Percentiles rank a stretch among this genome's conserved stretches.
Conservation (phyloP, 1,284 basidiomycete species). For the Laetiporus sulphureus region DNA sequence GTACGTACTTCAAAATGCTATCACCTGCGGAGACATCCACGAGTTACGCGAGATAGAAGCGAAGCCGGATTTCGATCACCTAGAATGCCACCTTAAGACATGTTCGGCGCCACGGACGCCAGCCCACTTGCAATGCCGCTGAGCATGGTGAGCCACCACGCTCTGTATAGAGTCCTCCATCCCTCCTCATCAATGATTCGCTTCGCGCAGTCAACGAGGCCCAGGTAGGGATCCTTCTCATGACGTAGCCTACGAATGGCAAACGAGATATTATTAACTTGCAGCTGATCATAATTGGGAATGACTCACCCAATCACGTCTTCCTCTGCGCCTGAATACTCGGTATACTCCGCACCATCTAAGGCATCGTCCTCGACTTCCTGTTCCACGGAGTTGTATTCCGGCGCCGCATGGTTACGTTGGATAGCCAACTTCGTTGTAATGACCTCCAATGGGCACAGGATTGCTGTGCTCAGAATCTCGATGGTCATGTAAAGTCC, state of each 20-base stretch:
- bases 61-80: no score
- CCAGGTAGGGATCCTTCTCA: constrained; percentile 82
- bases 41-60: no score
- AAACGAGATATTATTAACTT: neutral
- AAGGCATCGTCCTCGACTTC: constrained; percentile 63
- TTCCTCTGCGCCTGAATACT: constrained; percentile 73
- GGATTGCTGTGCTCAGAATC: constrained; percentile 53
- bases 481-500: constrained; percentile 56
- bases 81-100: neutral
- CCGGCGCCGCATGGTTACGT: constrained; percentile 70
- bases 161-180: constrained; percentile 69
- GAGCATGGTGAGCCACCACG: constrained; percentile 82
- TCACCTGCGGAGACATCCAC: no score
- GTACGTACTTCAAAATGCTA: no score
- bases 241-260: constrained; percentile 51
- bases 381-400: constrained; percentile 66
- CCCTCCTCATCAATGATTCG: constrained; percentile 85
- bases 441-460: constrained; percentile 83
- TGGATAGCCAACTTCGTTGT: constrained; percentile 77
- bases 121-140: constrained; percentile 58
- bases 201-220: constrained; percentile 72
- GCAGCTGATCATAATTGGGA: neutral
- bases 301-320: constrained; percentile 76
- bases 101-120: constrained; percentile 11
- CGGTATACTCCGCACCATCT: constrained; percentile 54